Evolutionary conservation across 257 asterid species (phyloP), one percentile per base, ranked within the genome.

Genomic region (Penstemon barbatus): DNA sequence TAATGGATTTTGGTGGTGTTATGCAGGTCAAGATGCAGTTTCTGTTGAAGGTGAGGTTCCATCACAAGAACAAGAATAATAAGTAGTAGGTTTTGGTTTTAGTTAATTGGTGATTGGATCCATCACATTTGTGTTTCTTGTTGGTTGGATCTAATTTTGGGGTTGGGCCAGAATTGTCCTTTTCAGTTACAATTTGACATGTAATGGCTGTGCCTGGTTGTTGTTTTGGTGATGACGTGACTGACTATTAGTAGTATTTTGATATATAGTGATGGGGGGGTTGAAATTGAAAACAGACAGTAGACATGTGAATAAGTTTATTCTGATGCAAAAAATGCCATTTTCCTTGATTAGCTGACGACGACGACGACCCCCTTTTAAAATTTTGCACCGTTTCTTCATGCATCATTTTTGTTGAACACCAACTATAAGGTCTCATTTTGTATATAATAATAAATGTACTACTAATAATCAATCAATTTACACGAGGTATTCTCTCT

Each of bases 21-120:
- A 25, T 76, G 78, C 82, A 94, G 99, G 97, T 94, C 52, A 89
- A 94, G 85, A 54, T 94, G 91, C 99, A 94, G 81, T 94, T 85
- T 81, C 75, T 94, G 50, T 66, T 91, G 89, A 94, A 89, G 89
- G 98, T 94, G 75, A 84, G 83, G 87, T 94, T 94, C 81, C 85
- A 85, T 77, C 95, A 91, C 82, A 94, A 94, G 82, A 74, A 57
- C 38, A 25, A 61, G n/a, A n/a, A n/a, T n/a, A n/a, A n/a, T n/a
- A n/a, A n/a, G n/a, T n/a, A n/a, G 52, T 61, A 67, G 3, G 11
- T 61, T 50, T 18, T 44, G 11, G 45, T 4, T 38, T 12, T 18
- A 41, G 52, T 70, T 15, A 15, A 15, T 15, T 15, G 18, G 18
- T 15, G 18, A 15, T 15, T 15, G 18, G 18, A 15, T 15, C n/a